These are phyloP conservation scores for Quercus ilex DNA, from an alignment of 306 rosid genomes.

Conservation along the genomic window DNA sequence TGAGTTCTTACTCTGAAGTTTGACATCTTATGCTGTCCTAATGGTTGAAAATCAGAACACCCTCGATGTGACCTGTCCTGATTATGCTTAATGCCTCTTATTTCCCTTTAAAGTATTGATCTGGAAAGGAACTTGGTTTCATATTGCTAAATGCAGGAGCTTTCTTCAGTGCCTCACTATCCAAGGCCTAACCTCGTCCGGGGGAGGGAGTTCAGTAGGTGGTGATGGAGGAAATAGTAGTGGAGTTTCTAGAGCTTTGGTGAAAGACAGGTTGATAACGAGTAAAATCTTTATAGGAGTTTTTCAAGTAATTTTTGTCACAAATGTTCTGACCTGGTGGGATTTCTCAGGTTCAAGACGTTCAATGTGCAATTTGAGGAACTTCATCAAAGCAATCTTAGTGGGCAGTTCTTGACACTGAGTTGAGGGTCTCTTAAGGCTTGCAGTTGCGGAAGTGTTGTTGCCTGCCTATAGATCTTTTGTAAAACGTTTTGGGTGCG, in stretches of 20 bases:
- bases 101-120: not conserved
- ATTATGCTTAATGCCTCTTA: not conserved
- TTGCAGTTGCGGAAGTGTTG: conserved; percentile 90
- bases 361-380: conserved; percentile 91
- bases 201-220: conserved; percentile 58
- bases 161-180: conserved; percentile 75
- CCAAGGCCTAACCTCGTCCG: conserved; percentile 87
- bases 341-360: conserved; percentile 66
- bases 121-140: not conserved
- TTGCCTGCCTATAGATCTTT: conserved; percentile 92
- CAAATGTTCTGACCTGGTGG: conserved; percentile 14
- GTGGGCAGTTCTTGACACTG: conserved; percentile 92
- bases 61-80: not conserved
- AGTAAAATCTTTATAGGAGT: not conserved
- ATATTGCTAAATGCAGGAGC: conserved; percentile 19
- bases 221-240: conserved; percentile 80
- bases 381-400: conserved; percentile 94
- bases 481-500: conserved; percentile 80
- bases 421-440: conserved; percentile 91
- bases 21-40: no score
- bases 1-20: not conserved
- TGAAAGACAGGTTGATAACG: conserved; percentile 70
- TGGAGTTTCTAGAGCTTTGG: conserved; percentile 88
- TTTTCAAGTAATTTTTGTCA: not conserved
- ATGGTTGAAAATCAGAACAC: no score